These are phyloP conservation scores for Anastatica hierochuntica DNA, from an alignment of 345 rosid species.

Conservation along the genomic window DNA sequence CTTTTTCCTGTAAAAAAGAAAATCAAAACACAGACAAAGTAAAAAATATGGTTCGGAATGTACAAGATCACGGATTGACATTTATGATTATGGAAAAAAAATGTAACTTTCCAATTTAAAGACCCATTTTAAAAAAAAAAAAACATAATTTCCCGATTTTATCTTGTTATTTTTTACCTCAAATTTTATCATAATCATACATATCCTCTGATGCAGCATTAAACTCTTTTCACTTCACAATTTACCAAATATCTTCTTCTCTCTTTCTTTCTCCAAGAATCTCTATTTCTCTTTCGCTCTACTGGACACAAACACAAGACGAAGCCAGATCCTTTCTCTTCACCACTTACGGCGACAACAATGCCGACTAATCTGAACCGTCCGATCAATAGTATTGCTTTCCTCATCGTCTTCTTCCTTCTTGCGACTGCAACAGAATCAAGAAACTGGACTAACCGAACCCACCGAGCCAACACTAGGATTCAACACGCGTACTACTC, in stretches of 20 bases:
- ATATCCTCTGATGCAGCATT: slow-evolving; percentile 18
- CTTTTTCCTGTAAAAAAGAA: too few species aligned
- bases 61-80: slow-evolving; percentile 20
- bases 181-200: slow-evolving; percentile 10
- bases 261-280: slow-evolving; percentile 8
- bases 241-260: slow-evolving; percentile 17
- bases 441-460: neutral
- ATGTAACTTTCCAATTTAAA: neutral
- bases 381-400: neutral
- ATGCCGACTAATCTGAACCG: slow-evolving; percentile 15
- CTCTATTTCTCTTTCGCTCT: slow-evolving; percentile 2
- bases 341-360: neutral
- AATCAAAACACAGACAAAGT: too few species aligned
- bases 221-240: slow-evolving; percentile 1
- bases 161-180: neutral
- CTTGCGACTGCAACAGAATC: neutral
- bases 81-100: slow-evolving; percentile 3
- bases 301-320: neutral
- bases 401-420: slow-evolving; percentile 10
- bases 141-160: neutral
- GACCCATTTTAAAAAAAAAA: neutral
- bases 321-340: neutral
- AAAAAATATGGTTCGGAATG: slow-evolving; percentile 24
- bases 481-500: slow-evolving; percentile 21
- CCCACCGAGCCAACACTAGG: slow-evolving; percentile 1